phyloP scores from a whole-genome alignment of 352 stramenopile genomes.

The Pythium periplocum region DNA sequence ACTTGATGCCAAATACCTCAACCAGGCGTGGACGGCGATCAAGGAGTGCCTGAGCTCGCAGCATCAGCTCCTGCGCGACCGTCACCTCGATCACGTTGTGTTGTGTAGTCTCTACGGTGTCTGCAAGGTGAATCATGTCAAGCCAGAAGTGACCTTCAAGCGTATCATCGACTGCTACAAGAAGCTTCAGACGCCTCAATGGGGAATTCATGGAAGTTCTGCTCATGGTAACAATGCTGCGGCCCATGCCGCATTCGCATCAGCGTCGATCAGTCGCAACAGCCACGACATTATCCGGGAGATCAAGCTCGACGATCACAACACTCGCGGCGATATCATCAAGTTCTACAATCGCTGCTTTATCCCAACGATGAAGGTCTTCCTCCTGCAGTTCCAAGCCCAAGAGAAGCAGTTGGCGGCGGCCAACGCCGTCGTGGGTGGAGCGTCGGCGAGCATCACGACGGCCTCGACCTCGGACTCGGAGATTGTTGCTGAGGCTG shows the following conservation, averaged over 20 bases:
- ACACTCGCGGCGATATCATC: slow-evolving; percentile 77
- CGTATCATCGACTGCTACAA: slow-evolving; percentile 75
- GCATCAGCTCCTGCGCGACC: slow-evolving; percentile 57
- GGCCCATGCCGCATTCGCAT: slow-evolving; percentile 19
- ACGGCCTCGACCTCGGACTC: slow-evolving; percentile 60
- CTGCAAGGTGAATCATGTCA: slow-evolving; percentile 78
- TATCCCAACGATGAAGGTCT: slow-evolving; percentile 79
- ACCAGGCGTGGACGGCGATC: slow-evolving; percentile 83
- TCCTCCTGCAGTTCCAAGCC: slow-evolving; percentile 81
- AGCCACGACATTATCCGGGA: slow-evolving; percentile 69
- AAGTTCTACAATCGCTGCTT: slow-evolving; percentile 88
- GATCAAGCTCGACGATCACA: slow-evolving; percentile 60
- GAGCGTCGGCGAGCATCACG: slow-evolving; percentile 34
- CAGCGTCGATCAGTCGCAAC: slow-evolving; percentile 28
- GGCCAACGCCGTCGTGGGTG: slow-evolving; percentile 53
- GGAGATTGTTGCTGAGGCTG: slow-evolving; percentile 75
- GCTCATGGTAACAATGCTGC: slow-evolving; percentile 7
- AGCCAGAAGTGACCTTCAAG: slow-evolving; percentile 69
- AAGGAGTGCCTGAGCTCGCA: slow-evolving; percentile 75
- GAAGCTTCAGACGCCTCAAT: slow-evolving; percentile 43
- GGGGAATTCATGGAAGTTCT: slow-evolving; percentile 9
- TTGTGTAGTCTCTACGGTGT: slow-evolving; percentile 83
- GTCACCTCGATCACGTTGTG: slow-evolving; percentile 78
- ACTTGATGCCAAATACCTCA: slow-evolving; percentile 70
- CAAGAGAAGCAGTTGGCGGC: slow-evolving; percentile 81